Base-by-base conservation (phyloP, 345 rosid genomes). In the Gossypium stocksii region DNA sequence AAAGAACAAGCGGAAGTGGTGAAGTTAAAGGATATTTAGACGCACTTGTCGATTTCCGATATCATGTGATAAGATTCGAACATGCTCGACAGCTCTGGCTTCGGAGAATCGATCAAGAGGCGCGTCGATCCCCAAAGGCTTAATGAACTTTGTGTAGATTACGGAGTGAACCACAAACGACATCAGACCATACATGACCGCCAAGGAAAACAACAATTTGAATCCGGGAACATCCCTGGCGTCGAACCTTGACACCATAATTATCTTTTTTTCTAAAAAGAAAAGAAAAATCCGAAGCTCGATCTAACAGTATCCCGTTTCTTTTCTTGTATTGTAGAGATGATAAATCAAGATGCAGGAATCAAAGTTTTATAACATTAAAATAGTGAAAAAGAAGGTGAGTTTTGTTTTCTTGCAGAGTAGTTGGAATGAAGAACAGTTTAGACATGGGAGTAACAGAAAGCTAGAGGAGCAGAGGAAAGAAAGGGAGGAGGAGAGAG, bases 21-120 rank as follows among this genome's bases (percentile, higher is more conserved):
- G 7, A 25, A 53, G 41, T 4, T 34, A 54, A 59, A 3, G 2
- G 22, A 54, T 25, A 60, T 22, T 4, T 67, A 25, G 74, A 81
- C 87, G 82, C 73, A 95, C 98, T 87, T 95, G 99, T 19, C 99
- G 99, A 72, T 84, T 90, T 16, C 77, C 87, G 82, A 88, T 90
- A 76, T 90, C 93, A 41, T 85, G 81, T 0, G 93, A 72, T 74
- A 93, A 83, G 17, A 87, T 86, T 17, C 97, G 94, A 80, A 95
- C 88, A 67, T 95, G 99, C 61, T 90, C 82, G 51, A 95, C 65
- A 48, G 99, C 99, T 85, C 99, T 83, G 38, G 91, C 98, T 81
- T 89, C 97, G 66, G 99, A 91, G 86, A 95, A 95, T 2, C 93
- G 97, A 81, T 93, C 91, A 16, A 83, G 86, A 45, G 99, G 94